Base-by-base conservation (phyloP, 2,329 filamentous ascomycete genomes). In the Xylariaceae sp. region DNA sequence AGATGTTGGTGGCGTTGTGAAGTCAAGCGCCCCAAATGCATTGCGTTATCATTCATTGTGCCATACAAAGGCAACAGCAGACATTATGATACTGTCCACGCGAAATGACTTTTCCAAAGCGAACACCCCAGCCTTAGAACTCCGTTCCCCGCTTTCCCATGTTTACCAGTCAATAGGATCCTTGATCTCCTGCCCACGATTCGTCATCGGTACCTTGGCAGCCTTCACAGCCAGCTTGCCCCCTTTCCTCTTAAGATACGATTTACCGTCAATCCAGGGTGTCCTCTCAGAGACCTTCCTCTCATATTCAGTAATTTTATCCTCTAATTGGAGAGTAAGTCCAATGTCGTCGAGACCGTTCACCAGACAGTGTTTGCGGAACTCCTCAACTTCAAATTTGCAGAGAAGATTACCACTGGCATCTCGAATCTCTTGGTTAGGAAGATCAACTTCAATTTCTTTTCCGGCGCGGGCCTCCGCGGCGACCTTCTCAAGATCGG, bases 321-420 rank as follows among this genome's bases (percentile, higher is more conserved):
- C 86, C 57, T 94, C 90, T 72, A 89, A 81, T 73, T 95, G 89
- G 78, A 96, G 89, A 6, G 92, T 97, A 56, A 97, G 74, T 33
- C 92, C 92, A 63, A 97, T 97, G 62, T 97, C 94, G 66, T 97
- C 92, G 10, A 97, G 82, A 0, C 92, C 92, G 66, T 97, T 95
- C 62, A 95, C 71, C 44, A 97, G 74, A 70, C 92, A 97, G 73
- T 97, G 90, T 74, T 95, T 95, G 67, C 90, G 78, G 77, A 97
- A 97, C 71, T 87, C 83, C 66, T 97, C 92, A 6, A 96, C 88
- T 1, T 96, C 87, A 64, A 97, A 97, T 38, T 72, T 70, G 64
- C 86, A 86, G 46, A 97, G 80, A 58, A 82, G 81, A 54, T 83
- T 83, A 57, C 92, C 92, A 15, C 79, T 72, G 0, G 81, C 83